Evolutionary conservation across 1,284 basidiomycete species (phyloP).

Genomic region (Takashimella tepidaria): DNA sequence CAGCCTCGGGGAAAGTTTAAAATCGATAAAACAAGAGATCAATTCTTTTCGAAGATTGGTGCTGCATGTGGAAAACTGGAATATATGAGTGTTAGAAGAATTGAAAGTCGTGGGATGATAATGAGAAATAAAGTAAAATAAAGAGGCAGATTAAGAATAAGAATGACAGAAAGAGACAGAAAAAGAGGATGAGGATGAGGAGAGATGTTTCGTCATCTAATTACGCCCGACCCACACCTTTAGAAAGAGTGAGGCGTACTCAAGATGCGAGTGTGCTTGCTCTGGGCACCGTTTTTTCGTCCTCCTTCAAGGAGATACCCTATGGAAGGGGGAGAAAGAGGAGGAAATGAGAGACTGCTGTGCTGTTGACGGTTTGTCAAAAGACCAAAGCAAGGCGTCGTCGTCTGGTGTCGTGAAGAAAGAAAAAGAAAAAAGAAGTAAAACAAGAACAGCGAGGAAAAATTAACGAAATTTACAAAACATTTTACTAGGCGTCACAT

Average conservation of each 20-base stretch:
- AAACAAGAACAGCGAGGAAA: background rate
- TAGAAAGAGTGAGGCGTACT: slow-evolving; percentile 43
- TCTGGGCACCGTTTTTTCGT: slow-evolving; percentile 16
- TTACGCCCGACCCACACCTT: slow-evolving; percentile 42
- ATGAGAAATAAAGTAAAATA: too few relatives aligned
- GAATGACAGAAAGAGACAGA: background rate
- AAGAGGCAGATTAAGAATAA: too few relatives aligned
- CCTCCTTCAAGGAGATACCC: background rate
- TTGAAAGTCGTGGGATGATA: too few relatives aligned
- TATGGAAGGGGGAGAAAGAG: background rate
- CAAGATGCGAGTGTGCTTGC: slow-evolving; percentile 30
- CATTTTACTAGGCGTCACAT: slow-evolving; percentile 1
- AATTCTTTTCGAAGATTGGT: too few relatives aligned
- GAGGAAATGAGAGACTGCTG: slow-evolving; percentile 38
- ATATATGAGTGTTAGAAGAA: too few relatives aligned
- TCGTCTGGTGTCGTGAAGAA: slow-evolving; percentile 30
- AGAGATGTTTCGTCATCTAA: slow-evolving; percentile 36
- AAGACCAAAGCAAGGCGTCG: slow-evolving; percentile 27
- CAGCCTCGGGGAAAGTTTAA: too few relatives aligned
- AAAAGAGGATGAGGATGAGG: background rate
- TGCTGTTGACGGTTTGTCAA: slow-evolving; percentile 12
- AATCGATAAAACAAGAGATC: too few relatives aligned
- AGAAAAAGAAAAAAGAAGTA: slow-evolving; percentile 6
- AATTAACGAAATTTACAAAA: background rate
- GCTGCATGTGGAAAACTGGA: too few relatives aligned